Evolutionary conservation across 352 stramenopile species (phyloP).

Genomic region (Phytophthora meadii): DNA sequence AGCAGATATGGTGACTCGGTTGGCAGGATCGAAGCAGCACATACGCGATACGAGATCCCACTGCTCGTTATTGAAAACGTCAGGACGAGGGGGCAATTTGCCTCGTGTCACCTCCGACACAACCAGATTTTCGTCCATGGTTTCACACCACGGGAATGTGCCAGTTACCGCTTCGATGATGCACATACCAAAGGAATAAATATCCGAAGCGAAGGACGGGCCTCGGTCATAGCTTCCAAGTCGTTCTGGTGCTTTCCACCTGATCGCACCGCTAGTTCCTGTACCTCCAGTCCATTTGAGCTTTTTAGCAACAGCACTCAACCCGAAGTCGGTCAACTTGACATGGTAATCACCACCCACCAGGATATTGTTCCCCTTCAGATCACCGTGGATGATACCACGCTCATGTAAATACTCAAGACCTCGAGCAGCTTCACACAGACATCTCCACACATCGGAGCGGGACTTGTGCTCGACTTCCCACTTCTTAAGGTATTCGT

Average conservation of each 20-base stretch:
- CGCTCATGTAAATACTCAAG: slow-evolving; percentile 40
- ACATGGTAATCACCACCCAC: slow-evolving; percentile 47
- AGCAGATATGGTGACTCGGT: slow-evolving; percentile 26
- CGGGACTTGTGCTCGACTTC: slow-evolving; percentile 20
- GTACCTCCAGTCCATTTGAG: slow-evolving; percentile 10
- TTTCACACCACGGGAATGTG: slow-evolving; percentile 36
- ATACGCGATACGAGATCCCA: slow-evolving; percentile 38
- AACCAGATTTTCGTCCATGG: slow-evolving; percentile 30
- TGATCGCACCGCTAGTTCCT: slow-evolving; percentile 29
- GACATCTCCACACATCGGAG: slow-evolving; percentile 24
- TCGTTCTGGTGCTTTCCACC: slow-evolving; percentile 45
- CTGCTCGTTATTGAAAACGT: slow-evolving; percentile 27
- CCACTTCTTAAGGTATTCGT: slow-evolving; percentile 28
- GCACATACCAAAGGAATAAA: slow-evolving; percentile 54
- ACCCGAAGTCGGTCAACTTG: slow-evolving; percentile 49
- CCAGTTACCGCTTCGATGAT: slow-evolving; percentile 43
- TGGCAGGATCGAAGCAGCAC: slow-evolving; percentile 30
- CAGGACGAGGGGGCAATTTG: slow-evolving; percentile 22
- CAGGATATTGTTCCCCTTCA: slow-evolving; percentile 88
- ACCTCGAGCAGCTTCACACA: slow-evolving; percentile 35
- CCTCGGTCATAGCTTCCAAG: slow-evolving; percentile 23
- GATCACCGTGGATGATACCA: slow-evolving; percentile 76
- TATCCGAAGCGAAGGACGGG: slow-evolving; percentile 38
- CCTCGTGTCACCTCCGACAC: slow-evolving; percentile 28
- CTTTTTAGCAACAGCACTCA: slow-evolving; percentile 33